phyloP scores from a whole-genome alignment of 148 eudicot genomes.

The Agrostemma githago region DNA sequence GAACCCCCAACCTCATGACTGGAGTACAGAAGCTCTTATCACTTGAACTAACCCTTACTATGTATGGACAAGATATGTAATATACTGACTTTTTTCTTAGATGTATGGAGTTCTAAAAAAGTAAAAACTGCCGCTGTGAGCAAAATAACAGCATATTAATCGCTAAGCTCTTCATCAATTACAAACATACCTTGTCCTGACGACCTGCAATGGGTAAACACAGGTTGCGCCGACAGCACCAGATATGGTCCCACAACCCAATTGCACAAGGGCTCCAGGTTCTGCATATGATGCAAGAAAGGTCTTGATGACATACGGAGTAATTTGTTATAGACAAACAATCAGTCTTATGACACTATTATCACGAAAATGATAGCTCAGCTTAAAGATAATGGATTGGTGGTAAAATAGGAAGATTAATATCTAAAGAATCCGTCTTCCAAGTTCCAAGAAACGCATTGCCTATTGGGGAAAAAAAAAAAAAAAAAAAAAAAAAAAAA shows the following conservation, averaged over 20 bases:
- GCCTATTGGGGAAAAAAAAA: too few relatives aligned
- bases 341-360: neutral
- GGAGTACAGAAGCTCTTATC: too few relatives aligned
- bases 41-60: too few relatives aligned
- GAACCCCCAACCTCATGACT: too few relatives aligned
- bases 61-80: neutral
- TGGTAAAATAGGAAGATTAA: neutral
- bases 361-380: neutral
- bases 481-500: too few relatives aligned
- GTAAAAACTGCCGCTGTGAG: neutral
- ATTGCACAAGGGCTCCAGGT: slow-evolving; percentile 93
- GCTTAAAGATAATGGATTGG: neutral
- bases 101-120: neutral
- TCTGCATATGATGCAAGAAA: slow-evolving; percentile 35
- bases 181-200: slow-evolving; percentile 75
- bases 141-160: neutral
- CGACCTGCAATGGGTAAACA: slow-evolving; percentile 93
- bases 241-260: slow-evolving; percentile 88
- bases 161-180: neutral
- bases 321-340: neutral
- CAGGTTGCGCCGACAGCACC: slow-evolving; percentile 96
- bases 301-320: slow-evolving; percentile 13
- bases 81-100: neutral
- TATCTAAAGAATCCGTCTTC: neutral
- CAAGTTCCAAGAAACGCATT: neutral